Evolutionary conservation across 2,329 filamentous ascomycete genomes (phyloP), one percentile per base, ranked within the genome.

Genomic region (Bipolaris gigantea): DNA sequence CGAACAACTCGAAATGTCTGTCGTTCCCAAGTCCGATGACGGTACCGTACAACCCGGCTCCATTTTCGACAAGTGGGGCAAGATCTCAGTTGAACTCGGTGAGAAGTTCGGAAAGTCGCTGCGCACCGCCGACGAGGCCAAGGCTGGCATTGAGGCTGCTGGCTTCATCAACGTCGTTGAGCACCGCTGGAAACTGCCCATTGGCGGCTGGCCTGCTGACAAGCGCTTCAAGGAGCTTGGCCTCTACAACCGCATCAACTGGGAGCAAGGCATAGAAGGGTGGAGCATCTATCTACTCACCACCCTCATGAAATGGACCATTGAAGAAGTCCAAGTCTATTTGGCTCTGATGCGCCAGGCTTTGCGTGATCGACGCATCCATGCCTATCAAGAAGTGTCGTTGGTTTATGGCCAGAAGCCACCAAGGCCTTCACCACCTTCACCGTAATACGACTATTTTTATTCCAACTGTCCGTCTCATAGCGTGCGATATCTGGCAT

Each of bases 91-190:
- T 53, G 46, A 67, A 10, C 68, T 72, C 1, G 72, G 68, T 19
- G 64, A 66, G 8, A 59, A 63, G 18, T 68, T 73, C 42, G 74
- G 73, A 1, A 71, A 72, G n/a, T 64, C 70, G 0, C 61, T 75
- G 6, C 64, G 66, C 30, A 69, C 77, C 19, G 76, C 73, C 34
- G 30, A 69, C 30, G 51, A 73, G 11, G 71, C 77, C 34, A 73
- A 75, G 55, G 66, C 73, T 38, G 75, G 77, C 49, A 74, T 85
- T 61, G 68, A 72, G 3, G 79, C 80, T 11, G 81, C 78, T 0
- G 84, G 84, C 0, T 85, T 85, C 57, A 71, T 75, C 40, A 77
- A 84, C 49, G 77, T 86, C 0, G 69, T 70, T 0, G 78, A 83
- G 62, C 69, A 75, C 2, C 62, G 79, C 13, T 66, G 58, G 57